Percentiles rank a stretch among this genome's conserved stretches.
These are phyloP conservation scores for Sporisorium reilianum DNA, from an alignment of 1,284 basidiomycete species.

Conservation along the genomic window DNA sequence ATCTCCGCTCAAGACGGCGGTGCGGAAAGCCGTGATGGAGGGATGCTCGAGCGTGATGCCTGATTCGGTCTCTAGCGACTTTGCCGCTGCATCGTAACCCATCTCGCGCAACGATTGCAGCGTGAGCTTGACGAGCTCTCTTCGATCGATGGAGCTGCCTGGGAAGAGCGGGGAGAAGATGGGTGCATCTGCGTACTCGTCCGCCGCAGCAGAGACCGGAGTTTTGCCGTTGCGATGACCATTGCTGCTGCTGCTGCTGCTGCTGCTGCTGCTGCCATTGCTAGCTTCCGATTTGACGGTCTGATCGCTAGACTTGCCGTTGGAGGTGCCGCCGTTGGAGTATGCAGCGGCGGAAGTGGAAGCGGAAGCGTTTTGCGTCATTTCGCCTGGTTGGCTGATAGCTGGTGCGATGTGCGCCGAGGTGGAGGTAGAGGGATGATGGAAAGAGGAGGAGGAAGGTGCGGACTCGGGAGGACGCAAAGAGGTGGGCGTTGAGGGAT, in stretches of 20 bases:
- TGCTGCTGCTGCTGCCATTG: constrained; percentile 11
- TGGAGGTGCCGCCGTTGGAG: constrained; percentile 33
- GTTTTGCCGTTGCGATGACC: constrained; percentile 29
- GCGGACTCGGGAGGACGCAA: constrained; percentile 16
- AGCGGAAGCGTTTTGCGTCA: constrained; percentile 19
- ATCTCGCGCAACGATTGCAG: constrained; percentile 91
- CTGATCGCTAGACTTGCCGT: constrained; percentile 19
- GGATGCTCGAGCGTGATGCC: constrained; percentile 86
- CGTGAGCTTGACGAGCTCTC: constrained; percentile 90
- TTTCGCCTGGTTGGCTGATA: not conserved
- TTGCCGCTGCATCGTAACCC: constrained; percentile 91
- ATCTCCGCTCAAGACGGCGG: constrained; percentile 82
- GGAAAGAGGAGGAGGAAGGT: constrained; percentile 8
- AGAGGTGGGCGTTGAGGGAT: constrained; percentile 17
- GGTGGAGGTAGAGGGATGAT: not conserved
- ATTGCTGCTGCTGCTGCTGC: constrained; percentile 21
- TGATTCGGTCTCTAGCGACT: constrained; percentile 89
- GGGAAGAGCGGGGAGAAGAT: constrained; percentile 36
- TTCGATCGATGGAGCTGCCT: constrained; percentile 73
- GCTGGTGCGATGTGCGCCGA: not conserved
- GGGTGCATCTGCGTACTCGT: constrained; percentile 29
- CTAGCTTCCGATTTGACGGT: constrained; percentile 18
- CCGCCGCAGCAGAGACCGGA: not conserved
- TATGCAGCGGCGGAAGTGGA: constrained; percentile 4
- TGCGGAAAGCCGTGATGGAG: constrained; percentile 83